These are phyloP conservation scores for Balamuthia mandrillaris DNA, from an alignment of 208 protist species.

Conservation along the genomic window DNA sequence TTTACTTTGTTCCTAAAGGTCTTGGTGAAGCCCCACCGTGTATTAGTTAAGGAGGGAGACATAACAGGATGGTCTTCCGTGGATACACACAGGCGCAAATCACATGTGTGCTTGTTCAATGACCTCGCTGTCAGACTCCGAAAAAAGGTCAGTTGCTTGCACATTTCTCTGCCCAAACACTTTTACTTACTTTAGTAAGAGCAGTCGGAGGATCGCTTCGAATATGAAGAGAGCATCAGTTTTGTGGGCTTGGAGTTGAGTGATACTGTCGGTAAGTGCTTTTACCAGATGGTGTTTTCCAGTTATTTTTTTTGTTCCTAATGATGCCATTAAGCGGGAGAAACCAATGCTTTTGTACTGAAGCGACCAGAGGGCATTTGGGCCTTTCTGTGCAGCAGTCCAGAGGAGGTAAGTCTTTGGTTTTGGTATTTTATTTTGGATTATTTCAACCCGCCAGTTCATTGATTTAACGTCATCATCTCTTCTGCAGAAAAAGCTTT, in stretches of 20 bases:
- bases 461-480: not conserved
- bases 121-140: not conserved
- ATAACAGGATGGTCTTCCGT: not conserved
- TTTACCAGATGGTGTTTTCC: not conserved
- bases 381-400: not conserved
- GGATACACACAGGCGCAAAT: slow-evolving; percentile 11
- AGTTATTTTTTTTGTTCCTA: not conserved
- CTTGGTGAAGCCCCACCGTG: not conserved
- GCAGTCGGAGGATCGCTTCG: not conserved
- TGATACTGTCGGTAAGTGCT: not conserved
- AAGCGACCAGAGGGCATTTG: slow-evolving; percentile 32
- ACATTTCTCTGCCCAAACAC: not conserved
- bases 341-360: not conserved
- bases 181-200: not conserved
- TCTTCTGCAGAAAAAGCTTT: not conserved
- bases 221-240: too few species aligned
- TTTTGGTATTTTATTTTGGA: too few species aligned
- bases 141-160: not conserved
- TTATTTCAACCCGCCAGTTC: not conserved
- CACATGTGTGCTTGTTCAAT: slow-evolving; percentile 35
- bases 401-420: not conserved
- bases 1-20: not conserved
- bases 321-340: not conserved
- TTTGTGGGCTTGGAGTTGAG: not conserved
- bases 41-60: slow-evolving; percentile 8